Conservation (phyloP, 2,329 filamentous ascomycete genomes). For the Fusarium bulbicola region DNA sequence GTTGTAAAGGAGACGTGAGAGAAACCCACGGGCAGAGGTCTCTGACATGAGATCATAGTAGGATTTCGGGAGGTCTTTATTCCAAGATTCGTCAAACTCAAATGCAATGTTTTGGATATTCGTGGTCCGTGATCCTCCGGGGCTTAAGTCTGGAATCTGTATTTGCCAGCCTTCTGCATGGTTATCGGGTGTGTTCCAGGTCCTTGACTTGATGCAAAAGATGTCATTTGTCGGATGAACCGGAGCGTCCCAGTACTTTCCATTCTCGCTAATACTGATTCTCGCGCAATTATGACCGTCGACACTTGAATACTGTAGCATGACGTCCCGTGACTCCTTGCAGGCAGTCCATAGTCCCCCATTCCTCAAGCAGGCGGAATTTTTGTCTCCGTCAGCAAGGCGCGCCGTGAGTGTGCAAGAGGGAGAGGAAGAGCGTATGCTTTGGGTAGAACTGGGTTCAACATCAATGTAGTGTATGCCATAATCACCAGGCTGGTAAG, state of each 20-base stretch:
- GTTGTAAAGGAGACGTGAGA: neutral
- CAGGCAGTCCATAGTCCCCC: slow-evolving; percentile 4
- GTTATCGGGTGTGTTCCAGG: neutral
- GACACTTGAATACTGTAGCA: neutral
- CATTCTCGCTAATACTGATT: neutral
- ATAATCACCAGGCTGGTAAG: no score
- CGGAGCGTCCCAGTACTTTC: no score
- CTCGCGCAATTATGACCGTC: neutral
- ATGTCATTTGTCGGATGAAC: neutral
- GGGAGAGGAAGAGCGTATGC: neutral
- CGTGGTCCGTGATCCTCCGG: fast-evolving
- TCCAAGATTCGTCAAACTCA: neutral
- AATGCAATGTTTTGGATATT: neutral
- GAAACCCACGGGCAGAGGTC: neutral
- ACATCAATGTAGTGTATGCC: neutral
- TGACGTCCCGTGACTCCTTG: neutral
- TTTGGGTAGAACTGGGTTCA: neutral
- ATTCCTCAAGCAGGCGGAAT: neutral
- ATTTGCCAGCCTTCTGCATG: fast-evolving
- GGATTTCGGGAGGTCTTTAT: neutral
- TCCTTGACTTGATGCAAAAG: neutral
- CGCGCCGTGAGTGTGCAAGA: neutral
- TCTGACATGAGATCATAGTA: neutral
- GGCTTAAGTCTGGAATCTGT: neutral
- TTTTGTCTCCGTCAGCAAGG: neutral